A percentile compares a stretch with the other conserved stretches of the same genome.
These are phyloP conservation scores for Vigna angularis DNA, from an alignment of 306 rosid species.

Conservation along the genomic window DNA sequence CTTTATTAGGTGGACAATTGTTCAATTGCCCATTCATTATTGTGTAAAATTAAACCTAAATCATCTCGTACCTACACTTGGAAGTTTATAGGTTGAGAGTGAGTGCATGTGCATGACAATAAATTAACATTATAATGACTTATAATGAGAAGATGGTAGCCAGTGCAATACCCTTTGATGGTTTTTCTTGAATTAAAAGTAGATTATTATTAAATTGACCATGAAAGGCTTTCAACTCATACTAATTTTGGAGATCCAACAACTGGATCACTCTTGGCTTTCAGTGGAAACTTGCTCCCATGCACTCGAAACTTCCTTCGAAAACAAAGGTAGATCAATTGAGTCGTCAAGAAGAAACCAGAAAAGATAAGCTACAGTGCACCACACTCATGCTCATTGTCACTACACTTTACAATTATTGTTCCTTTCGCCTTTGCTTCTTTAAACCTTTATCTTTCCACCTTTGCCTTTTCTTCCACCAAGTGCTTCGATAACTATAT, in stretches of 20 bases:
- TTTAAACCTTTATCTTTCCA: conserved; percentile 29
- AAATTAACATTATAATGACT: not conserved
- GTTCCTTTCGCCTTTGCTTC: conserved; percentile 33
- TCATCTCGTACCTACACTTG: not conserved
- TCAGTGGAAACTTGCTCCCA: conserved; percentile 30
- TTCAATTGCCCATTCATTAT: conserved; percentile 5
- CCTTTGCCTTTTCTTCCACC: conserved; percentile 16
- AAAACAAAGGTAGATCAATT: conserved; percentile 25
- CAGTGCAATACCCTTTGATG: not conserved
- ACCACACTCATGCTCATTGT: not conserved
- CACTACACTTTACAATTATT: conserved; percentile 39
- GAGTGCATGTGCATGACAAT: conserved; percentile 13
- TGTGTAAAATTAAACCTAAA: not conserved
- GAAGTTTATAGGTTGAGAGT: not conserved
- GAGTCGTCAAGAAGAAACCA: conserved; percentile 48
- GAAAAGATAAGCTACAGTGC: conserved; percentile 30
- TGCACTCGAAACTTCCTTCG: conserved; percentile 13
- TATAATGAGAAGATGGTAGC: not conserved
- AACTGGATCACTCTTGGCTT: conserved; percentile 29
- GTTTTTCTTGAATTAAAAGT: not conserved
- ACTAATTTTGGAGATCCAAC: conserved; percentile 20
- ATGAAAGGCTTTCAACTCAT: conserved; percentile 5
- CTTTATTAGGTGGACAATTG: not conserved
- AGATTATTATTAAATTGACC: conserved; percentile 12
- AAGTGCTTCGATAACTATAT: conserved; percentile 23